phyloP scores from a whole-genome alignment of 2,329 filamentous ascomycete genomes.

The Parafenestella ontariensis region DNA sequence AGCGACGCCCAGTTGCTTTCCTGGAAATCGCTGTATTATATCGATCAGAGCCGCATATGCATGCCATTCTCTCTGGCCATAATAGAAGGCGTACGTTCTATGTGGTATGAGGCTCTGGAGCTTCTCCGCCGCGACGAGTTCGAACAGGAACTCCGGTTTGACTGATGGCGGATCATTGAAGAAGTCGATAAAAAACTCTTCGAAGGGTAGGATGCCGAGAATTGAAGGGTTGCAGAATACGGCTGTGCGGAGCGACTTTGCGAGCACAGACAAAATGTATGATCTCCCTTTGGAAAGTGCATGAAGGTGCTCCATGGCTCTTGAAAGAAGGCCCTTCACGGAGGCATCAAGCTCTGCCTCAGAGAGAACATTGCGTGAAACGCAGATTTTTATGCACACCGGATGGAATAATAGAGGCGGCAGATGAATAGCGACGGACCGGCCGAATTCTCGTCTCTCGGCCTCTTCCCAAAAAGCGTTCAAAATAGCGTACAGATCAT shows the following conservation, averaged over 20 bases:
- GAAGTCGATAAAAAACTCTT: slow-evolving; percentile 50
- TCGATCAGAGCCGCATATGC: slow-evolving; percentile 57
- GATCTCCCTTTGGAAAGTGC: slow-evolving; percentile 42
- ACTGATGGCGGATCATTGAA: slow-evolving; percentile 51
- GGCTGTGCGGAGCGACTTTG: slow-evolving; percentile 40
- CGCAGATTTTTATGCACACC: slow-evolving; percentile 29
- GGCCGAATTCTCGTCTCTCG: slow-evolving; percentile 57
- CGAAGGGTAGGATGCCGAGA: slow-evolving; percentile 43
- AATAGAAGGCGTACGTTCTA: slow-evolving; percentile 52
- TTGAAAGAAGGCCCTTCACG: slow-evolving; percentile 29
- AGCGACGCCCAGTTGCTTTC: slow-evolving; percentile 27
- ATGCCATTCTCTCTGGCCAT: slow-evolving; percentile 51
- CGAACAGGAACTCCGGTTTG: slow-evolving; percentile 55
- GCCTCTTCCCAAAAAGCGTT: slow-evolving; percentile 56
- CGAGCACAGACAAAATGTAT: slow-evolving; percentile 43
- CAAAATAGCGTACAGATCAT: slow-evolving; percentile 31
- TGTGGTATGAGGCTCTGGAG: slow-evolving; percentile 39
- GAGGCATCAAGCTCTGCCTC: not conserved
- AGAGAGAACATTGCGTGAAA: slow-evolving; percentile 3
- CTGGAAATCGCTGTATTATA: slow-evolving; percentile 50
- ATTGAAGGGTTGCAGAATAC: slow-evolving; percentile 36
- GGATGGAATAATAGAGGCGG: slow-evolving; percentile 49
- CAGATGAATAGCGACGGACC: slow-evolving; percentile 47
- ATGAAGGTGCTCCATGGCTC: slow-evolving; percentile 34
- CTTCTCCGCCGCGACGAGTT: slow-evolving; percentile 49